phyloP scores from a whole-genome alignment of 768 basidiomycete genomes.

The Lactarius evosmus region DNA sequence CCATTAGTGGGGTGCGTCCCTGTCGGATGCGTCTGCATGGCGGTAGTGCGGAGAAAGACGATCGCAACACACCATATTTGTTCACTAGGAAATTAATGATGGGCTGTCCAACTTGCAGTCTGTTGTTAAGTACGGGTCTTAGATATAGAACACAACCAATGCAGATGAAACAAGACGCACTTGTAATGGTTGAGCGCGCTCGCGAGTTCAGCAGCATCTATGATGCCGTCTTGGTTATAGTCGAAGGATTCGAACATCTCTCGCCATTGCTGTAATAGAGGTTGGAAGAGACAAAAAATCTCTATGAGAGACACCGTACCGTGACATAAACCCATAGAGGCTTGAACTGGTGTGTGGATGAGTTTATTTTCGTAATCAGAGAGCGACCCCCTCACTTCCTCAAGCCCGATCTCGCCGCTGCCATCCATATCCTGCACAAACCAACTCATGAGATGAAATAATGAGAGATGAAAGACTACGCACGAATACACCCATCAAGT shows the following conservation, averaged over 20 bases:
- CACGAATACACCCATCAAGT: conserved; percentile 13
- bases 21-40: not conserved
- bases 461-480: not conserved
- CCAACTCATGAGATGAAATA: not conserved
- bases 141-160: not conserved
- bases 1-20: not conserved
- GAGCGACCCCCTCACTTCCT: conserved; percentile 1
- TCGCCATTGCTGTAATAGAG: conserved; percentile 8
- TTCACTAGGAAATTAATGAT: not conserved
- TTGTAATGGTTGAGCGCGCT: not conserved
- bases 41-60: not conserved
- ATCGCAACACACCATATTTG: conserved; percentile 9
- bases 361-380: not conserved
- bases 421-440: conserved; percentile 11
- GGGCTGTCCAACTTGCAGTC: not conserved
- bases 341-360: conserved; percentile 1
- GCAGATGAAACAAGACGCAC: not conserved
- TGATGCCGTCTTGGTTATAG: conserved; percentile 6
- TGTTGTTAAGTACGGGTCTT: not conserved
- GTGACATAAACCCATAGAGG: conserved; percentile 10
- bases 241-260: conserved; percentile 12
- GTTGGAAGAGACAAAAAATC: not conserved
- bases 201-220: conserved; percentile 3
- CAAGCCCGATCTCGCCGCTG: conserved; percentile 4
- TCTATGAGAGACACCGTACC: not conserved